phyloP scores from a whole-genome alignment of 163 green algal genomes.

The Chlamydomonas reinhardtii region DNA sequence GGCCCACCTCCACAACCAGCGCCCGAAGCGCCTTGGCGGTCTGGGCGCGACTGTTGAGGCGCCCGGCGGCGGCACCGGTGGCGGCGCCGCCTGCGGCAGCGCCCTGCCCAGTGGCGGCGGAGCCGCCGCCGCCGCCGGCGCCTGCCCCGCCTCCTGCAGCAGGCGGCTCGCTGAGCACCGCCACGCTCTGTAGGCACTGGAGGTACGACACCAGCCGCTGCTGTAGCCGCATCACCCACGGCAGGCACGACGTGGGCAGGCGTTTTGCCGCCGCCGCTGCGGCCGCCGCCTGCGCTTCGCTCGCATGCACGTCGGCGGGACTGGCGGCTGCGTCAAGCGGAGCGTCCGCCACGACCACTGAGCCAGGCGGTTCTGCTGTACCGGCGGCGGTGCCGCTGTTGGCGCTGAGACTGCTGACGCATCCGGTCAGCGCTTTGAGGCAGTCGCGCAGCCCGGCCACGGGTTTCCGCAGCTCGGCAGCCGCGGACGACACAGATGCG shows the following conservation, averaged over 20 bases:
- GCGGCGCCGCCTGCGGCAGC: not conserved
- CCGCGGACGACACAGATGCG: not conserved
- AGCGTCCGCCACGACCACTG: not conserved
- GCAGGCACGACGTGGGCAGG: slow-evolving; percentile 1
- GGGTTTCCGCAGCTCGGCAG: not conserved
- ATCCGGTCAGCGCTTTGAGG: not conserved
- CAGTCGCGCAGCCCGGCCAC: not conserved
- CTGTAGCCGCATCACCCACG: slow-evolving; percentile 30
- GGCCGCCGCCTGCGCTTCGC: not conserved
- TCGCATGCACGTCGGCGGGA: no score
- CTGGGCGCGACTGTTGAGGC: slow-evolving; percentile 17
- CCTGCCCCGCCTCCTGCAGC: not conserved
- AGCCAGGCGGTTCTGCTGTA: not conserved
- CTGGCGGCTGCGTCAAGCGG: no score
- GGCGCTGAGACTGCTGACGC: no score
- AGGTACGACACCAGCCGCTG: slow-evolving; percentile 17
- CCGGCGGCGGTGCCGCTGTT: not conserved
- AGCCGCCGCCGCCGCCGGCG: not conserved
- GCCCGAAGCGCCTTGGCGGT: not conserved
- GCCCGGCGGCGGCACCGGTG: not conserved
- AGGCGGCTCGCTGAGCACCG: not conserved
- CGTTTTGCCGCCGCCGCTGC: not conserved
- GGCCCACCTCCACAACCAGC: slow-evolving; percentile 1
- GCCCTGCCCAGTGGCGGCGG: not conserved
- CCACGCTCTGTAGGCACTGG: not conserved